These are phyloP conservation scores for Xenoacremonium recifei DNA, from an alignment of 2,329 filamentous ascomycete species.

Conservation along the genomic window DNA sequence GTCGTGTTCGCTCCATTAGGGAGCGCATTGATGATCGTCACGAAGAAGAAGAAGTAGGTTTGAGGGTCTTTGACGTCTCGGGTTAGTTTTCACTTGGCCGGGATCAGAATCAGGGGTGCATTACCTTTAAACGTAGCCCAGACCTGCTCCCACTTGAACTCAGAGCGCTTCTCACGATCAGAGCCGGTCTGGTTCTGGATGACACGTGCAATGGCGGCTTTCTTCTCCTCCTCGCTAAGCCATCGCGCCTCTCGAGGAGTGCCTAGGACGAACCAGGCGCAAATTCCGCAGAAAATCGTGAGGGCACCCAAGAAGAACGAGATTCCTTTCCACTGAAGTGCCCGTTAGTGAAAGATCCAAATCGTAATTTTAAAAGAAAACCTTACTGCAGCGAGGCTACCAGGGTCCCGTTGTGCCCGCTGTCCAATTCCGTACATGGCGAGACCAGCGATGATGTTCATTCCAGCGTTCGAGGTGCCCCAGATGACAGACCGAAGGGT, in stretches of 20 bases:
- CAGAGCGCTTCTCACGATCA: slow-evolving; percentile 22
- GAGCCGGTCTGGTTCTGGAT: slow-evolving; percentile 27
- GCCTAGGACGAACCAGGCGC: slow-evolving; percentile 27
- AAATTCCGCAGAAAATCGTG: slow-evolving; percentile 21
- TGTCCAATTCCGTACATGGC: too few relatives aligned
- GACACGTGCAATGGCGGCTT: slow-evolving; percentile 26
- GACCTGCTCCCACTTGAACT: slow-evolving; percentile 29
- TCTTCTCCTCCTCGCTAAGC: slow-evolving; percentile 30
- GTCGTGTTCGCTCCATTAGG: too few relatives aligned
- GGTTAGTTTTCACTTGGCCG: too few relatives aligned
- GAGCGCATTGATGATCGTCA: too few relatives aligned
- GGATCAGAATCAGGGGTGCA: slow-evolving; percentile 10
- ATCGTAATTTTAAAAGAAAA: too few relatives aligned
- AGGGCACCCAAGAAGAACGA: slow-evolving; percentile 28
- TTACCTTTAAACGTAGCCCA: slow-evolving; percentile 24
- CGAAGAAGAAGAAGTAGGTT: slow-evolving; percentile 33
- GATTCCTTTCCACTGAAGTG: slow-evolving; percentile 24
- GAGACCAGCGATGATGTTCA: slow-evolving; percentile 30
- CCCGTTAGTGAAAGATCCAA: too few relatives aligned
- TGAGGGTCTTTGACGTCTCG: slow-evolving; percentile 26
- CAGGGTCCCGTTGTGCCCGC: too few relatives aligned
- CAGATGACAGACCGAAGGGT: slow-evolving; percentile 29
- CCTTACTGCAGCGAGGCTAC: too few relatives aligned
- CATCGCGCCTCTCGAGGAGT: slow-evolving; percentile 30
- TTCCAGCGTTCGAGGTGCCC: slow-evolving; percentile 31